Percentiles rank a stretch among this genome's conserved stretches.
Evolutionary conservation across 306 rosid species (phyloP).

Genomic region (Malus sylvestris): DNA sequence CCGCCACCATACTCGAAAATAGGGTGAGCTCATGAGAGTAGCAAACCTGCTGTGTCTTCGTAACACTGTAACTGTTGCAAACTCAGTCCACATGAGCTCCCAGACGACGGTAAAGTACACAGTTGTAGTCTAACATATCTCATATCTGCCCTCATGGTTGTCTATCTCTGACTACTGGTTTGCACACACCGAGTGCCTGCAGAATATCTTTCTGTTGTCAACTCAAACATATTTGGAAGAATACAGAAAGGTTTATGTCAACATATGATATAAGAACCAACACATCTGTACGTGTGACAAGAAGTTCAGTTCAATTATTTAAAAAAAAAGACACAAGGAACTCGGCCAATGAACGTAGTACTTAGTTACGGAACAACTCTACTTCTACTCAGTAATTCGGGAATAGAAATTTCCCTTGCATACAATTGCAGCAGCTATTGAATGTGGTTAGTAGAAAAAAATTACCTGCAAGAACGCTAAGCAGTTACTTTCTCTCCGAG

Average conservation of each 20-base stretch:
- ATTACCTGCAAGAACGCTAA: slow-evolving; percentile 15
- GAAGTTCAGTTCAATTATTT: neutral
- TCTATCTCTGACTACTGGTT: neutral
- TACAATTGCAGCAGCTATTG: neutral
- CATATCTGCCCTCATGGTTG: neutral
- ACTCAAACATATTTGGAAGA: neutral
- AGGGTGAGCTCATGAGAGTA: neutral
- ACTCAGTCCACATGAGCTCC: neutral
- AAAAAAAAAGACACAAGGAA: too few species aligned
- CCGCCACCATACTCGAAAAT: neutral
- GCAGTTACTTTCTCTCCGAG: slow-evolving; percentile 27
- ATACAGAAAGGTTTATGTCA: neutral
- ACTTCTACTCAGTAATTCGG: neutral
- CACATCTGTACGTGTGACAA: neutral
- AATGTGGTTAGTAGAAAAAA: neutral
- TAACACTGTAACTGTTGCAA: neutral
- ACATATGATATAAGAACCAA: neutral
- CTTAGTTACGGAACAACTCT: too few species aligned
- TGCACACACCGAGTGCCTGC: neutral
- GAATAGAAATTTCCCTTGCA: neutral
- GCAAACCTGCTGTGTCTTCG: neutral
- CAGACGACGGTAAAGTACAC: neutral
- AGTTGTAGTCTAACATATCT: neutral
- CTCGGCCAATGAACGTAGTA: too few species aligned
- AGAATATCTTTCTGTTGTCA: neutral